Evolutionary conservation across 345 rosid species (phyloP).

Genomic region (Capsella bursapastoris): DNA sequence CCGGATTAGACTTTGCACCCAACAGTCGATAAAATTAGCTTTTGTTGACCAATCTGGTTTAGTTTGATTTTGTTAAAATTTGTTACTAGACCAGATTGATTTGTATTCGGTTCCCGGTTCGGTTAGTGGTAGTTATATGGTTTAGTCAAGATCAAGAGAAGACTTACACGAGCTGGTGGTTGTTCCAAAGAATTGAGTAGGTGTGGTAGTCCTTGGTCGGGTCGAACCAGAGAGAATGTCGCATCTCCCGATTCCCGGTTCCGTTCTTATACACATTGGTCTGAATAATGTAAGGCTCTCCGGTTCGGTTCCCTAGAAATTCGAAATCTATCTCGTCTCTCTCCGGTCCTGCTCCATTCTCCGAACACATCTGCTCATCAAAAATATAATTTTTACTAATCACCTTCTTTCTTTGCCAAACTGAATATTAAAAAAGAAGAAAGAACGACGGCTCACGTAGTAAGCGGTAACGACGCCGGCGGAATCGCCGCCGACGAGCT

Average conservation of each 20-base stretch:
- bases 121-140: neutral
- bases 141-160: neutral
- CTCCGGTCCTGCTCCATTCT: slow-evolving; percentile 90
- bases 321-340: slow-evolving; percentile 96
- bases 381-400: neutral
- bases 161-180: slow-evolving; percentile 74
- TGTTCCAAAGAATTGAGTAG: slow-evolving; percentile 85
- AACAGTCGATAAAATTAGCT: neutral
- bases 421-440: neutral
- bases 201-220: slow-evolving; percentile 84
- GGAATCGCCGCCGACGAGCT: slow-evolving; percentile 92
- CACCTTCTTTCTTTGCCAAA: neutral
- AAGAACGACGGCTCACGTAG: slow-evolving; percentile 55
- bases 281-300: slow-evolving; percentile 85
- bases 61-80: neutral
- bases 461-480: slow-evolving; percentile 98
- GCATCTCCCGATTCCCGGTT: slow-evolving; percentile 88
- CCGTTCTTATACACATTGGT: slow-evolving; percentile 94
- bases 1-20: slow-evolving; percentile 19
- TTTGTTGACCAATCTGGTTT: neutral
- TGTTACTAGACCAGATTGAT: neutral
- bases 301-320: slow-evolving; percentile 92
- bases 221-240: slow-evolving; percentile 95
- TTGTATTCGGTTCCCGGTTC: neutral
- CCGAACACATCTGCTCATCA: slow-evolving; percentile 83